These are phyloP conservation scores for Pichia cephalocereana DNA, from an alignment of 805 yeast genomes.

Conservation along the genomic window DNA sequence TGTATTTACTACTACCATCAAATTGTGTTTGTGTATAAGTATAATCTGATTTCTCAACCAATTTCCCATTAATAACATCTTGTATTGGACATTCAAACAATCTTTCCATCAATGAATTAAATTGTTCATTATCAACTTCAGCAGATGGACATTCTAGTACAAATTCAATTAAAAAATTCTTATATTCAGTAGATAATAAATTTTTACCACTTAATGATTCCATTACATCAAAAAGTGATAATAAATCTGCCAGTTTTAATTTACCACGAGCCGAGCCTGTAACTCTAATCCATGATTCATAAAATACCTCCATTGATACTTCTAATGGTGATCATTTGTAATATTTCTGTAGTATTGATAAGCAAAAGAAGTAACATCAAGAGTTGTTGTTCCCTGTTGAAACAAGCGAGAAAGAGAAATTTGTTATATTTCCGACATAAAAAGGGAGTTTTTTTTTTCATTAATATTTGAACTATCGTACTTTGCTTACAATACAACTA, in stretches of 20 bases:
- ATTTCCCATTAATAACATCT: constrained; percentile 4
- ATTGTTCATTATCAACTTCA: constrained; percentile 8
- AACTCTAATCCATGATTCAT: constrained; percentile 8
- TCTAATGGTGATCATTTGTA: too few species aligned
- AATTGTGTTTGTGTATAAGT: neutral
- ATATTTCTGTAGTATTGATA: too few species aligned
- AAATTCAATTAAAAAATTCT: constrained; percentile 13
- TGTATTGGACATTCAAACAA: constrained; percentile 11
- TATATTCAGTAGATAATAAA: constrained; percentile 11
- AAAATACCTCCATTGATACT: neutral
- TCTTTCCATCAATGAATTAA: constrained; percentile 10
- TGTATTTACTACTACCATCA: too few species aligned
- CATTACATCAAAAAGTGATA: constrained; percentile 9
- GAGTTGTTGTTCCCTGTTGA: too few species aligned
- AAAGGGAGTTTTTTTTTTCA: too few species aligned
- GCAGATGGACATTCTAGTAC: constrained; percentile 8
- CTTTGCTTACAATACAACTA: too few species aligned
- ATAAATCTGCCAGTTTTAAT: constrained; percentile 7
- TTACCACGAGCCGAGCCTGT: neutral
- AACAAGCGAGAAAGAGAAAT: too few species aligned
- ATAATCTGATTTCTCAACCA: neutral
- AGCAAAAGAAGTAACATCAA: too few species aligned
- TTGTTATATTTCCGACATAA: too few species aligned
- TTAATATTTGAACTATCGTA: too few species aligned
- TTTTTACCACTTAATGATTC: constrained; percentile 5